Conservation (phyloP, 2,329 filamentous ascomycete species). For the Lasiodiplodia sp. region DNA sequence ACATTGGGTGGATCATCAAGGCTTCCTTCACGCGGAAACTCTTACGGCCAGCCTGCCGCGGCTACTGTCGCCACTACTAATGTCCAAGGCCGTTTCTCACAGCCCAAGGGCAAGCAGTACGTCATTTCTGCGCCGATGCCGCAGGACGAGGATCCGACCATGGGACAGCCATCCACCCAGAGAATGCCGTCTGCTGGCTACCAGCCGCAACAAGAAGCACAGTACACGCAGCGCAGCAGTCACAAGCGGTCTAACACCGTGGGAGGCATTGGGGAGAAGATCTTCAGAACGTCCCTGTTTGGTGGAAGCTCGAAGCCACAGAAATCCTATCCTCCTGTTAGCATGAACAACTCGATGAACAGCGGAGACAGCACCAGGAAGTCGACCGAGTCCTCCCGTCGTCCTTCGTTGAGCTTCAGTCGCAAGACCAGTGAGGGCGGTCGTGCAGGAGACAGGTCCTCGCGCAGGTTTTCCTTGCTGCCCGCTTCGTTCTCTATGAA, state of each 20-base stretch:
- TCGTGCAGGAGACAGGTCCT: conserved; percentile 44
- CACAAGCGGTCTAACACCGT: conserved; percentile 71
- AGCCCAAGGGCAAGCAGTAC: conserved; percentile 73
- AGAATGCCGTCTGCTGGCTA: conserved; percentile 61
- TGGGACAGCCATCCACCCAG: conserved; percentile 66
- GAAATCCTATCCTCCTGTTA: conserved; percentile 85
- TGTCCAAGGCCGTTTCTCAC: conserved; percentile 87
- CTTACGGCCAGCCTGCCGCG: conserved; percentile 87
- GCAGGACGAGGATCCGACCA: conserved; percentile 58
- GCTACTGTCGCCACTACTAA: conserved; percentile 89
- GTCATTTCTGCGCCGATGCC: conserved; percentile 73
- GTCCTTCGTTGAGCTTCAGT: conserved; percentile 59
- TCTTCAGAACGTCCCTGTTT: conserved; percentile 85
- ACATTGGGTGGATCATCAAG: conserved; percentile 68
- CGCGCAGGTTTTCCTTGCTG: conserved; percentile 59
- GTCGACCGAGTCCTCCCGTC: conserved; percentile 57
- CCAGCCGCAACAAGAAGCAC: conserved; percentile 60
- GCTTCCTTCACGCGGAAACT: conserved; percentile 75
- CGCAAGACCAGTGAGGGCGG: conserved; percentile 54
- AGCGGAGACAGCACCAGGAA: conserved; percentile 59
- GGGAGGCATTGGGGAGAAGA: conserved; percentile 73
- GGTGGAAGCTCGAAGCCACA: conserved; percentile 66
- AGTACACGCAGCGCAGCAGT: conserved; percentile 60
- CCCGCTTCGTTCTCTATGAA: conserved; percentile 58
- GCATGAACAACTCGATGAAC: conserved; percentile 79